Base-by-base conservation (phyloP, 441 rosid genomes). In the Erysimum cheiri region DNA sequence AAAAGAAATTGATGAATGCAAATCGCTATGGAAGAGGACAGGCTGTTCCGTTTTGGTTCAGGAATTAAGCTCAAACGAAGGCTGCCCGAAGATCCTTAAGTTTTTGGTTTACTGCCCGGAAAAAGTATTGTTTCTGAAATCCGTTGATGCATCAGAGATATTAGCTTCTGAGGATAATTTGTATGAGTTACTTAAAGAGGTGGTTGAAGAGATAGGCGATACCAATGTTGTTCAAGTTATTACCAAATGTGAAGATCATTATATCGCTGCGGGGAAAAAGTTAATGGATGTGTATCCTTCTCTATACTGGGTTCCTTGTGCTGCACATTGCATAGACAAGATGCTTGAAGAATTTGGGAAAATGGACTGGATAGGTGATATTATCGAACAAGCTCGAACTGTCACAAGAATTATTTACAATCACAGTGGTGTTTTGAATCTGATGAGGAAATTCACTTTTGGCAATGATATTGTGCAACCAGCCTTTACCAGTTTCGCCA, bases 241-340 rank as follows among this genome's bases (percentile, higher is more conserved):
- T 5, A 85, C 83, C 26, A 82, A 76, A 40, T 87, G 84, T 10
- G 90, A 85, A 56, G 85, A 82, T 59, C 86, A 85, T 50, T 37
- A 69, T 33, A 74, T 71, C 14, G 85, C 90, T 10, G 95, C 89
- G 8, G 92, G 96, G 6, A 87, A 74, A 73, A 85, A 56, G 71
- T 60, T 95, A 76, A 83, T 87, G 80, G 86, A 84, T 36, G 61
- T 37, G 10, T 85, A 84, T 70, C 93, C 92, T 26, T 75, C 85
- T 54, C 73, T 95, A n/a, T 95, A 85, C 40, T 95, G 98, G 97
- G 86, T 90, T 64, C 95, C 98, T 49, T 92, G 98, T 78, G 93
- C 93, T 33, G 81, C 82, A 50, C 82, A 72, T 48, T 90, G 88
- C 80, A 69, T 89, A 32, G 92, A 88, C 78, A 75, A 83, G 81